phyloP scores from a whole-genome alignment of 139 green algal genomes.

The Micractinium sp. region DNA sequence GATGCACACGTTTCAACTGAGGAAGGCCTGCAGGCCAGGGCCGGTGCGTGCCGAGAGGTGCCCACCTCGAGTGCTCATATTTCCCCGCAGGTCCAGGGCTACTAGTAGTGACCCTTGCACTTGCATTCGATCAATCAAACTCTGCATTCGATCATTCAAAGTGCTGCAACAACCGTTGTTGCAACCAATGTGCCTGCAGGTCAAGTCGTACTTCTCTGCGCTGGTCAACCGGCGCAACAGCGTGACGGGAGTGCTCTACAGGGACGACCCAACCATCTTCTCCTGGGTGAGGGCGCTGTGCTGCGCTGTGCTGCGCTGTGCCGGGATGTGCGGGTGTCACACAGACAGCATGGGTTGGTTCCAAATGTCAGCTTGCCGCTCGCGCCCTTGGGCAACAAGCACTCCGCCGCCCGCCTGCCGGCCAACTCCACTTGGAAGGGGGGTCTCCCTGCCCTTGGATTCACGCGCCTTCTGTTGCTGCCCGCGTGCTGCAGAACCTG shows the following conservation, averaged over 20 bases:
- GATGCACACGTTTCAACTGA: not conserved
- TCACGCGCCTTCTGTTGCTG: not conserved
- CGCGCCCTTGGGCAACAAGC: too few relatives aligned
- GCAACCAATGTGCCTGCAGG: not conserved
- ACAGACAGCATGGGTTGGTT: too few relatives aligned
- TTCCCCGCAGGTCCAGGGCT: too few relatives aligned
- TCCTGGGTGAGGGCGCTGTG: not conserved
- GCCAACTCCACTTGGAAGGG: too few relatives aligned
- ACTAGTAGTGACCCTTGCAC: too few relatives aligned
- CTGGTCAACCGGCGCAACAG: conserved; percentile 60
- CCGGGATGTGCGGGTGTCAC: too few relatives aligned
- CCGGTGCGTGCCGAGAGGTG: not conserved
- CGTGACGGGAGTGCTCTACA: conserved; percentile 57
- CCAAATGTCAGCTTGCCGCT: too few relatives aligned
- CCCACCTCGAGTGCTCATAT: not conserved
- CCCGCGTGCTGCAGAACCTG: conserved; percentile 36
- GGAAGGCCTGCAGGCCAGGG: not conserved
- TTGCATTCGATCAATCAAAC: too few relatives aligned
- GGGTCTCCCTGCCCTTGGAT: too few relatives aligned
- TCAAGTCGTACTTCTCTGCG: conserved; percentile 55
- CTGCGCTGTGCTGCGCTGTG: not conserved
- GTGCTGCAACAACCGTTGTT: not conserved
- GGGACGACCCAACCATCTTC: conserved; percentile 71
- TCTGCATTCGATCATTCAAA: not conserved
- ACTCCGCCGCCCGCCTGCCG: too few relatives aligned